Percentiles rank a stretch among this genome's conserved stretches.
phyloP scores from a whole-genome alignment of 176 grass and related monocot species.

The Panicum miliaceum region DNA sequence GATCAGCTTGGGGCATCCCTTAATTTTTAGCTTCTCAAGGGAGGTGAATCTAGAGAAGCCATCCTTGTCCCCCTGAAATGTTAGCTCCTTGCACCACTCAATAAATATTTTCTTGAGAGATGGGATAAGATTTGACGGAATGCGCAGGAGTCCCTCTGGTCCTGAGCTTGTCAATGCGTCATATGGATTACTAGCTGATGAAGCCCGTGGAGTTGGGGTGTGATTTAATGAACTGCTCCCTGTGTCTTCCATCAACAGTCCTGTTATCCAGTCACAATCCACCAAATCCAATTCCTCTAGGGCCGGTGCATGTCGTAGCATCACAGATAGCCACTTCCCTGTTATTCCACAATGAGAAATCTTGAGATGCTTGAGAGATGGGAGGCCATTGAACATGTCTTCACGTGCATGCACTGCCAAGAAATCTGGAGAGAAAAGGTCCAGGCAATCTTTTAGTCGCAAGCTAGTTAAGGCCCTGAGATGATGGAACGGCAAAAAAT shows the following conservation, averaged over 20 bases:
- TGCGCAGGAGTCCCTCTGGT: fast-evolving
- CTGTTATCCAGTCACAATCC: background rate
- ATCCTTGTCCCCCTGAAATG: background rate
- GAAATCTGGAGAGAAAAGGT: background rate
- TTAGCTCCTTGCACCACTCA: fast-evolving
- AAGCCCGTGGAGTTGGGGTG: background rate
- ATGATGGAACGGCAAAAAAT: constrained; percentile 2
- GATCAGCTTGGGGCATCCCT: fast-evolving
- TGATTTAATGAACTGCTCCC: background rate
- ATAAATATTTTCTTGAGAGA: background rate
- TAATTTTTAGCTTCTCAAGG: background rate
- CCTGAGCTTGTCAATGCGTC: background rate
- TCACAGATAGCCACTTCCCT: background rate
- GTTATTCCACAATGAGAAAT: background rate
- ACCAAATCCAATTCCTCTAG: background rate
- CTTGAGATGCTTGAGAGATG: background rate
- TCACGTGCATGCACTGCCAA: background rate
- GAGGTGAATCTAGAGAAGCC: background rate
- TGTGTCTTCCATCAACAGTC: background rate
- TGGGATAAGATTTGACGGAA: background rate
- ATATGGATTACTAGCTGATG: background rate
- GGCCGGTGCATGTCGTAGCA: background rate
- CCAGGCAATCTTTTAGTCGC: background rate
- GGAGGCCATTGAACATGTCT: background rate
- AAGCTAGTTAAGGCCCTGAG: constrained; percentile 1